Base-by-base conservation (phyloP, 371 early-diverging fungal species). In the Mucor sp. region DNA sequence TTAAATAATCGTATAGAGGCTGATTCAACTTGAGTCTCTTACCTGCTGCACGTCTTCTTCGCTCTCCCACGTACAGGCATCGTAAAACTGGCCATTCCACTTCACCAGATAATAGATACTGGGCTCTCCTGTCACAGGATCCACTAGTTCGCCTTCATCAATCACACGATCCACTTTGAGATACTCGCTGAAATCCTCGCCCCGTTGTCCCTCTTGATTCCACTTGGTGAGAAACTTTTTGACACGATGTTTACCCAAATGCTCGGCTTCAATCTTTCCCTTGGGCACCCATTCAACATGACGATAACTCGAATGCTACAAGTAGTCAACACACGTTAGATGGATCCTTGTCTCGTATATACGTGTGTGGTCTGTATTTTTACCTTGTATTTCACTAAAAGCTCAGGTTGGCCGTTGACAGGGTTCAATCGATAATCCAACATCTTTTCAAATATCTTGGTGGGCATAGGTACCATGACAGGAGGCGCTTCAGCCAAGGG, bases 31-130 rank as follows among this genome's bases (percentile, higher is more conserved):
- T 1, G 7, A 33, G 30, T 30, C 9, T 37, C 17, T 5, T 65
- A 80, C 85, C 72, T 72, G 80, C 66, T 80, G 81, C 47, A 95
- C 85, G 50, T 85, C 79, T 8, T 87, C 89, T 50, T 83, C 80
- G 23, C 80, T 72, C 76, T 97, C 98, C 94, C 96, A 96, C 0
- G 98, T 96, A 48, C 87, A 74, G 0, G 81, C 74, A 70, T 96
- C 96, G 74, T 96, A 95, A 2, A 93, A 85, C n/a, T 87, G 85
- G 17, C 88, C 87, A 60, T 83, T 85, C 98, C 98, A 98, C 74
- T 97, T 98, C 12, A 95, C 91, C 11, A 98, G 76, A 74, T 88
- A 95, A 67, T 80, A 90, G n/a, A 92, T 70, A 21, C 74, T 84
- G 32, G 76, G 81, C 28, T 85, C 80, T 17, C 81, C 86, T 12